Base-by-base conservation (phyloP, 495 filamentous ascomycete genomes). In the Jackrogersella multiformis region DNA sequence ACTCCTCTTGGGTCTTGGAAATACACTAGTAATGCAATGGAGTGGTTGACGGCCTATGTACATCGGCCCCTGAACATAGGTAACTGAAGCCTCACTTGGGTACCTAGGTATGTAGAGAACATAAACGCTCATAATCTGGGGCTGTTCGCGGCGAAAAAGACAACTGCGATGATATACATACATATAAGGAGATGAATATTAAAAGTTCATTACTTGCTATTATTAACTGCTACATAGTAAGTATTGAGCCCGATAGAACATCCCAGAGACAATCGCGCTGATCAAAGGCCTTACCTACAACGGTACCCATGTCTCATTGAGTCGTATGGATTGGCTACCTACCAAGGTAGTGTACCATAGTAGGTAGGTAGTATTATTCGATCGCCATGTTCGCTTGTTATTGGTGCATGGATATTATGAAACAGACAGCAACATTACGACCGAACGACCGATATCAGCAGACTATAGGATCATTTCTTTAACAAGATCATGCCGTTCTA, bases 371-470 rank as follows among this genome's bases (percentile, higher is more conserved):
- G 49, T 62, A 30, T 35, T 24, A 65, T 46, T 26, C 26, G 13
- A 48, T 60, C 28, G 41, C 8, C 38, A 44, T 58, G 53, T 26
- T 44, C 16, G 30, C 58, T 49, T 57, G 5, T 16, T 12, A 65
- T 69, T 61, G 61, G 61, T 38, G 56, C 61, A 35, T 39, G 20
- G 51, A 46, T 18, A 56, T 21, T 39, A 41, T 62, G 68, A 70
- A 70, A 70, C 68, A 53, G 20, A 4, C 18, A 60, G 61, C 56
- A 53, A 38, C 32, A 51, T 12, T 21, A 53, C 52, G 34, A 55
- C 57, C 57, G 41, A 55, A 52, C 57, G 41, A 59, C 62, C 46
- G 62, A 70, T 58, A 49, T 70, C 68, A 63, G 57, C 57, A 66
- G 68, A 66, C 52, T 16, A 61, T 62, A 62, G 56, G 12, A 63